Conservation (phyloP, 345 rosid genomes). For the Pistacia integerrima region DNA sequence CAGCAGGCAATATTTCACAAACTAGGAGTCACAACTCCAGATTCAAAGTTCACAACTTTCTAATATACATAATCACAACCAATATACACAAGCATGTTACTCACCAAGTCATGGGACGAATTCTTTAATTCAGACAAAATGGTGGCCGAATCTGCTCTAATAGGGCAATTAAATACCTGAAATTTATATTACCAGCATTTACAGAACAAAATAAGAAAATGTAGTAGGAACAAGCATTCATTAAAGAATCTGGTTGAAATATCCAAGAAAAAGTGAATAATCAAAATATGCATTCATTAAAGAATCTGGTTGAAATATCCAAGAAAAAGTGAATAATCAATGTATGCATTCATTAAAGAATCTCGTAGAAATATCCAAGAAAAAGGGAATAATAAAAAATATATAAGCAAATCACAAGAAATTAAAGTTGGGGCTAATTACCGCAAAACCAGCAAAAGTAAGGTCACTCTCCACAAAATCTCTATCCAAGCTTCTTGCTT, state of each 20-base stretch:
- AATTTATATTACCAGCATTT: slow-evolving; percentile 26
- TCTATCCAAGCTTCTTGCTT: slow-evolving; percentile 94
- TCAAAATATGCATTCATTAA: too few relatives aligned
- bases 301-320: too few relatives aligned
- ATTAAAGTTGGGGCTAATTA: slow-evolving; percentile 31
- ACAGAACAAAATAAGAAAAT: slow-evolving; percentile 16
- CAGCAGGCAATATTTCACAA: not conserved
- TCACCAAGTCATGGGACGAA: slow-evolving; percentile 97
- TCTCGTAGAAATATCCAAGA: too few relatives aligned
- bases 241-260: not conserved
- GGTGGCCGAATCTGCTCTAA: slow-evolving; percentile 87
- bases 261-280: too few relatives aligned
- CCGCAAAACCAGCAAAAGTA: slow-evolving; percentile 98
- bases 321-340: too few relatives aligned
- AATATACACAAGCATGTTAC: slow-evolving; percentile 18
- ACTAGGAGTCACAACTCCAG: not conserved
- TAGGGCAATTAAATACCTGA: slow-evolving; percentile 99
- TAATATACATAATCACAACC: not conserved
- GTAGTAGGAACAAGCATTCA: not conserved
- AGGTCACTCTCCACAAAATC: slow-evolving; percentile 88
- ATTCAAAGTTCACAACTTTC: not conserved
- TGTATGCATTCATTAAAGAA: too few relatives aligned
- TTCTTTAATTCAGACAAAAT: slow-evolving; percentile 80
- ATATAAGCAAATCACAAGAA: too few relatives aligned
- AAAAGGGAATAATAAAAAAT: too few relatives aligned